phyloP scores from a whole-genome alignment of 2,329 filamentous ascomycete genomes.

The Atkinsonella hypoxylon region DNA sequence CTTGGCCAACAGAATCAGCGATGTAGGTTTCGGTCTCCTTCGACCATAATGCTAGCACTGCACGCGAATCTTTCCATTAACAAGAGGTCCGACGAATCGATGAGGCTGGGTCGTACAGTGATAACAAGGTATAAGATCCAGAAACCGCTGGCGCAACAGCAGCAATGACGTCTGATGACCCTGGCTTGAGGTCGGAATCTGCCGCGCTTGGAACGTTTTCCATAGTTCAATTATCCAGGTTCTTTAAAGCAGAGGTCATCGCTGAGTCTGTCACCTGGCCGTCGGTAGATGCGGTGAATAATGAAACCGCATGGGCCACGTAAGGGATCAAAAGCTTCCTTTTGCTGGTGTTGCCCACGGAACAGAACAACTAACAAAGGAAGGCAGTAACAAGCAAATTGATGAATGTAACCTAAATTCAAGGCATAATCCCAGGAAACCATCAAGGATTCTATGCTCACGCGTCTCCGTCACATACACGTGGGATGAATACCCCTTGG shows the following conservation, averaged over 20 bases:
- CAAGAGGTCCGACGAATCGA: conserved; percentile 49
- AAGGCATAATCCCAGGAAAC: neutral
- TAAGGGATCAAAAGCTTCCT: conserved; percentile 29
- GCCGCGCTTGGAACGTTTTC: conserved; percentile 20
- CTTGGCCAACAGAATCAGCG: conserved; percentile 42
- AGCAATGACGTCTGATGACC: conserved; percentile 16
- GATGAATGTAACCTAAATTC: neutral
- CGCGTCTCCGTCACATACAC: conserved; percentile 39
- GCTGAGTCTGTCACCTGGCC: conserved; percentile 37
- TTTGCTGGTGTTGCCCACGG: conserved; percentile 28
- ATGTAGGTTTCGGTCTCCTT: conserved; percentile 32
- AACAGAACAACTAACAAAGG: conserved; percentile 10
- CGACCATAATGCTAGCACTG: conserved; percentile 44
- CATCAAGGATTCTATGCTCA: conserved; percentile 14
- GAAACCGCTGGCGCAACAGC: conserved; percentile 25
- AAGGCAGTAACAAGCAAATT: neutral
- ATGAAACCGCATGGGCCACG: conserved; percentile 24
- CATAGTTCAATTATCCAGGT: conserved; percentile 45
- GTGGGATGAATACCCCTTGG: conserved; percentile 7
- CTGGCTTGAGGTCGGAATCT: conserved; percentile 14
- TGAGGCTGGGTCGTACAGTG: conserved; percentile 44
- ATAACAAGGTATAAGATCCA: conserved; percentile 53
- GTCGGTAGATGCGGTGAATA: conserved; percentile 20
- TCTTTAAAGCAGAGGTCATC: conserved; percentile 45
- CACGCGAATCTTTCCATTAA: conserved; percentile 55